Base-by-base conservation (phyloP, 2,329 filamentous ascomycete species). In the Verticillium klebahnii region DNA sequence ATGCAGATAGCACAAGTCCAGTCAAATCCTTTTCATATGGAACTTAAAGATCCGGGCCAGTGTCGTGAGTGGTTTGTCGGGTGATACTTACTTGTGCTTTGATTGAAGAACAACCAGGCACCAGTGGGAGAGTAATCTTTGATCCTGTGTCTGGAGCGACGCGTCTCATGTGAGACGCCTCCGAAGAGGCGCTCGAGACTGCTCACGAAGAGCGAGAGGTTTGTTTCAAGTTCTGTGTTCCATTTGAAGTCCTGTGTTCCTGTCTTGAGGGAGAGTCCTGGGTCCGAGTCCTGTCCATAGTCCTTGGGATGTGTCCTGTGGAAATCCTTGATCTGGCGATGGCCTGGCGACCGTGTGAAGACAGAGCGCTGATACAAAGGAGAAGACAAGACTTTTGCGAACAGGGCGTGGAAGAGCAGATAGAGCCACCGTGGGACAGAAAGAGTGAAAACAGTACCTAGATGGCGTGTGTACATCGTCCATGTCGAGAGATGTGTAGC, bases 361-460 rank as follows among this genome's bases (percentile, higher is more conserved):
- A 55, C 56, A 56, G 32, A 29, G 56, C 64, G 61, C 45, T 52
- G 9, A 3, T 68, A 52, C 45, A 8, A 71, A 68, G 64, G 58
- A 61, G 58, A 58, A 68, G 29, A 75, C 73, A 76, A 64, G 67
- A 70, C 60, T 67, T 67, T 66, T 61, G 67, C 63, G 62, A 64
- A 73, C 69, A 71, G 66, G 64, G 32, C 69, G 54, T 37, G 31
- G 60, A 71, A 75, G 71, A 74, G 61, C 69, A 74, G 70, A 78
- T 68, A 72, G 71, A 74, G 71, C 71, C 75, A 74, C 77, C 79
- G 75, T 75, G 77, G 72, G 73, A 74, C 69, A 68, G 72, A 73
- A 70, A 73, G 78, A 79, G 74, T 74, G 78, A 80, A 80, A 80
- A 79, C 81, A 84, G 78, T 87, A 87, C 84, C 84, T 87, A 78